phyloP scores from a whole-genome alignment of 2,329 filamentous ascomycete species.

The Mariannaea elegans region DNA sequence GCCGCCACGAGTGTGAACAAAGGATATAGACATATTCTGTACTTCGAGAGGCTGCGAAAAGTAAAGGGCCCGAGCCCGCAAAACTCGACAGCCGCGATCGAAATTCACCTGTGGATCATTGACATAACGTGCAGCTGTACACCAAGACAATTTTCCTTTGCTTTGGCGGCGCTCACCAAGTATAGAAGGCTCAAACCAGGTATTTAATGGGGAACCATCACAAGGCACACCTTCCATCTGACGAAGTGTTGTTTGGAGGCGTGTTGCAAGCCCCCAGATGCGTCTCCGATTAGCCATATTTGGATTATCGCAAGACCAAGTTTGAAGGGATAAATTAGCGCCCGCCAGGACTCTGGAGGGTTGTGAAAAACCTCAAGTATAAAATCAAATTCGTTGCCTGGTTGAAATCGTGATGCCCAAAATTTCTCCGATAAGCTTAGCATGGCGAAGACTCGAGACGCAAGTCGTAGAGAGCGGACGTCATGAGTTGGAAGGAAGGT shows the following conservation, averaged over 20 bases:
- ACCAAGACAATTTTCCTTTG: not conserved
- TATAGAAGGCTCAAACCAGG: constrained; percentile 15
- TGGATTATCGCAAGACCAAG: not conserved
- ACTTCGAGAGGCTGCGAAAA: constrained; percentile 3
- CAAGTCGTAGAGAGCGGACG: constrained; percentile 23
- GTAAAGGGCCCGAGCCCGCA: constrained; percentile 4
- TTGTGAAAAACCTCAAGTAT: constrained; percentile 10
- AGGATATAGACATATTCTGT: constrained; percentile 13
- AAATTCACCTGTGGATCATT: not conserved
- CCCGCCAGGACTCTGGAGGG: constrained; percentile 20
- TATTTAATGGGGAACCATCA: not conserved
- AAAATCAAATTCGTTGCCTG: constrained; percentile 18
- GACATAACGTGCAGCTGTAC: constrained; percentile 12
- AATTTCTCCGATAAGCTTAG: constrained; percentile 21
- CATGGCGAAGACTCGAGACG: constrained; percentile 21
- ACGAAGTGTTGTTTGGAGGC: not conserved
- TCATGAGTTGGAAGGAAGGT: constrained; percentile 12
- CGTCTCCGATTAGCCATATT: constrained; percentile 24
- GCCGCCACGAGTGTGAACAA: constrained; percentile 6
- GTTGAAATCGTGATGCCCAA: constrained; percentile 26
- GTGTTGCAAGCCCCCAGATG: constrained; percentile 6
- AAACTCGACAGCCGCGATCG: constrained; percentile 4
- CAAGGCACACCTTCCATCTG: constrained; percentile 21
- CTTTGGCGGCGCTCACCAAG: not conserved
- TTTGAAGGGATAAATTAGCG: constrained; percentile 13